Evolutionary conservation across 169 alveolate genomes (phyloP), one percentile per base, ranked within the genome.

Genomic region (Plasmodium adleri): DNA sequence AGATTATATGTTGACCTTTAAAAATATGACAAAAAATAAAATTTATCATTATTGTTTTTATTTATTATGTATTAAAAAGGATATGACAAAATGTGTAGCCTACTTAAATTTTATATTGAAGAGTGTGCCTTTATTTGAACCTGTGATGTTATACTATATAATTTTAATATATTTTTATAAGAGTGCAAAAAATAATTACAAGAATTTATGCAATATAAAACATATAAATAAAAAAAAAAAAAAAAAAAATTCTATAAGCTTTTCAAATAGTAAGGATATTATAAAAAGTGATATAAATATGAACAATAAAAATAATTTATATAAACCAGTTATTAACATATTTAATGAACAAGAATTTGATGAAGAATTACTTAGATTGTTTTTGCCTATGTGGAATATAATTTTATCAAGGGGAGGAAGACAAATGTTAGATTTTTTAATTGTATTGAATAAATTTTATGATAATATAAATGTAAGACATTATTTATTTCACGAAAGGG

Each of bases 131-230:
- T n/a, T 45, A 56, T 47, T 76, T 52, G 43, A 39, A 2, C 39
- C 22, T n/a, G 9, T 54, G 10, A 66, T 28, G 1, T 13, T 76
- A 22, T 63, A 76, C 22, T 3, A 17, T n/a, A 7, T 24, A 56
- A n/a, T 76, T 56, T 62, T 76, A 32, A 45, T 76, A 17, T 76
- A 76, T 76, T 76, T 76, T 76, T 70, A 47, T 9, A 70, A 70
- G 26, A 47, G 64, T 47, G 15, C 66, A 8, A 70, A 70, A 49
- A 70, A 49, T 45, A 70, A 70, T 49, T 70, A 70, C 50, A 70
- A 70, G 26, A 12, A 15, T 47, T 26, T 70, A 12, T 10, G 45
- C 17, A 64, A 28, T 13, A 24, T 13, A 32, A 32, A 24, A 12
- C 26, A 22, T 28, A 32, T 24, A 32, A 24, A 20, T 20, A 20